Conservation (phyloP, 495 filamentous ascomycete genomes). For the Daldinia concentrica region DNA sequence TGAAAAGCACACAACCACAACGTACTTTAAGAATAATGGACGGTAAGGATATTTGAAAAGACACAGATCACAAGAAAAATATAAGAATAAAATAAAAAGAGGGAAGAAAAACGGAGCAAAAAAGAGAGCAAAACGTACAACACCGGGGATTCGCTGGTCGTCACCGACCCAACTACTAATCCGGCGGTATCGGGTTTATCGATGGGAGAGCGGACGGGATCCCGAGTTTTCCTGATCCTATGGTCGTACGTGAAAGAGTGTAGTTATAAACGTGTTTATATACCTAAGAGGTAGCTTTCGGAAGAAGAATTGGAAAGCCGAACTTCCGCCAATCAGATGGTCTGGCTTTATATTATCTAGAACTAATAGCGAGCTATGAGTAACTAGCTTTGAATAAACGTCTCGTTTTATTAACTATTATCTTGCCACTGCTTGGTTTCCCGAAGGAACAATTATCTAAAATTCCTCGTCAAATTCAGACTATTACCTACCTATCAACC, state of each 20-base stretch:
- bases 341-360: background rate
- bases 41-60: too few species aligned
- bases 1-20: too few species aligned
- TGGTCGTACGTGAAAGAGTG: constrained; percentile 51
- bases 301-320: too few species aligned
- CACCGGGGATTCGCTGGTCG: constrained; percentile 59
- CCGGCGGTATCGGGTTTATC: constrained; percentile 51
- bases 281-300: background rate
- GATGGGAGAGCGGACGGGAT: constrained; percentile 63
- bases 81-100: too few species aligned
- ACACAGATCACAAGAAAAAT: too few species aligned
- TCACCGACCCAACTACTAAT: constrained; percentile 63
- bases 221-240: constrained; percentile 55
- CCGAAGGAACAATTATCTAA: background rate
- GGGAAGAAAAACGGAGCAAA: background rate
- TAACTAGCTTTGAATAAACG: background rate
- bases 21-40: too few species aligned
- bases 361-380: background rate
- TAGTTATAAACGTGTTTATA: background rate
- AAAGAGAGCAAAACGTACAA: constrained; percentile 48
- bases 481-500: background rate
- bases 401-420: background rate
- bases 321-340: background rate
- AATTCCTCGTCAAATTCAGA: background rate
- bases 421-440: background rate